A percentile compares a stretch with the other conserved stretches of the same genome.
phyloP scores from a whole-genome alignment of 1,284 basidiomycete species.

The Leccinum fuscescens region DNA sequence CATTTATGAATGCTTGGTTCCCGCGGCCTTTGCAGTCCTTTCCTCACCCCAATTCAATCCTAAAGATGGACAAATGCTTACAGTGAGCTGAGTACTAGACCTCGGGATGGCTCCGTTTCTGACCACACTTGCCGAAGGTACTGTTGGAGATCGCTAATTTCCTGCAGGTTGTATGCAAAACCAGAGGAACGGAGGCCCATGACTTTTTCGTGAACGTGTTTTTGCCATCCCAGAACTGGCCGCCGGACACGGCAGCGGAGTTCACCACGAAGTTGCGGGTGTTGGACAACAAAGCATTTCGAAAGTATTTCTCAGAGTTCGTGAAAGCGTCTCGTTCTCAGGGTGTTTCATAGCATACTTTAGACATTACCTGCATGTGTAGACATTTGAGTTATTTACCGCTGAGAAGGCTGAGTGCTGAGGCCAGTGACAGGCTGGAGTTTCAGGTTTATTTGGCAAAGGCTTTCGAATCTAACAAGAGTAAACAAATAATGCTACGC shows the following conservation, averaged over 20 bases:
- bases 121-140: constrained; percentile 51
- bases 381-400: not conserved
- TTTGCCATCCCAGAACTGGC: constrained; percentile 89
- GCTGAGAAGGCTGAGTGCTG: not conserved
- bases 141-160: constrained; percentile 85
- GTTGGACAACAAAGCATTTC: constrained; percentile 80
- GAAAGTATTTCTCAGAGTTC: constrained; percentile 88
- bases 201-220: constrained; percentile 80
- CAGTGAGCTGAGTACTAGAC: constrained; percentile 49
- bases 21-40: constrained; percentile 81
- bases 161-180: constrained; percentile 76
- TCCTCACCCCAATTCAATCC: constrained; percentile 81
- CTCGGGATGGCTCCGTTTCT: not conserved
- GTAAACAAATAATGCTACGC: constrained; percentile 26
- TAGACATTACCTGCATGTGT: constrained; percentile 4
- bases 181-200: constrained; percentile 82
- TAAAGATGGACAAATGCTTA: constrained; percentile 82
- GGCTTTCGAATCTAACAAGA: constrained; percentile 34
- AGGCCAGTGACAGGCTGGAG: not conserved
- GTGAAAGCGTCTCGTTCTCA: constrained; percentile 65
- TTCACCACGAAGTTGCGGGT: constrained; percentile 78
- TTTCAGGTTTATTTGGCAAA: constrained; percentile 31
- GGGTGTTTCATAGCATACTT: constrained; percentile 44
- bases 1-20: constrained; percentile 87
- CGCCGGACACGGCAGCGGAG: constrained; percentile 72